Evolutionary conservation across 805 yeast genomes (phyloP), one percentile per base, ranked within the genome.

Genomic region (Sugiyamaella lignohabitans): DNA sequence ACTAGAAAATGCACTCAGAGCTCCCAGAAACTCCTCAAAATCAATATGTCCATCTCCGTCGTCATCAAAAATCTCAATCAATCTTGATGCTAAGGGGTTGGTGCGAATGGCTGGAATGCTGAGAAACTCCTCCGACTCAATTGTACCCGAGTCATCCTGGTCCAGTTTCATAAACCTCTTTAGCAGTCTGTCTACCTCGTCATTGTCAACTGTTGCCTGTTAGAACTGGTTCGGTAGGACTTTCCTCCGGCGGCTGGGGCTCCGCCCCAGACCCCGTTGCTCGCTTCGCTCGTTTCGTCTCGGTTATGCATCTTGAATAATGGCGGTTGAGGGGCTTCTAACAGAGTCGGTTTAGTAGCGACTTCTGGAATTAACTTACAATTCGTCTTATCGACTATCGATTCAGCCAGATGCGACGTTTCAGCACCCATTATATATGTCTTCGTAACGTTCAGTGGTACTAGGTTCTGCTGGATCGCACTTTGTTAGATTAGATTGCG

Each of bases 161-260:
- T 93, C 99, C 45, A 93, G 70, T 60, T 94, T 93, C 94, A 89
- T 87, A 64, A 93, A 93, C 54, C 98, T 74, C 61, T 88, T 87
- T 48, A 95, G 80, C 49, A 93, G 71, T 52, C 98, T 75, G 62
- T 89, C 95, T 44, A 93, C 84, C 62, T 93, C 98, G 52, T 87
- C 96, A 42, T 82, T 75, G 47, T 87, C 94, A 14, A 27, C 32
- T 27, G 14, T 81, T 78, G 32, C 8, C 32, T 27, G 14, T 81
- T 78, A 34, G 11, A 27, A 29, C n/a, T 16, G 17, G 17, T 24
- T 4, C 4, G 30, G 11, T 16, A 32, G 43, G 16, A 19, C 30
- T 20, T 36, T 11, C 17, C 18, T 11, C 34, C 4, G 18, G n/a
- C 24, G 38, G 14, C 3, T 16, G 22, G 10, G 35, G 11, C 14